Base-by-base conservation (phyloP, 352 stramenopile species). In the Phytophthora vignae region DNA sequence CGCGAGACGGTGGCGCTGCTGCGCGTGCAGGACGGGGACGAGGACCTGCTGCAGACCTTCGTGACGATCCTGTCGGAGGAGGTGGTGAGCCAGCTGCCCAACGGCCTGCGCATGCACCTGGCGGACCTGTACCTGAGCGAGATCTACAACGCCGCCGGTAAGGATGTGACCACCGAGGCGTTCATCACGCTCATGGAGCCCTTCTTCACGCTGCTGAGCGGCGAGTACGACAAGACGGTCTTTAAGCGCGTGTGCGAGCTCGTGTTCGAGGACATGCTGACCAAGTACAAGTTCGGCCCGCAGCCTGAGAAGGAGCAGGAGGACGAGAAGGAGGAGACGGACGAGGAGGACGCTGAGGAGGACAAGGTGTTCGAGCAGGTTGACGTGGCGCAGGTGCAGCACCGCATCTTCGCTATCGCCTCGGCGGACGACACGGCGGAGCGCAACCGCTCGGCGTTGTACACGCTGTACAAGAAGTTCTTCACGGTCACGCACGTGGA, bases 201-300 rank as follows among this genome's bases (percentile, higher is more conserved):
- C 2, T 96, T 96, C 60, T 92, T 94, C 67, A 89, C 86, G 55
- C 73, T 96, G 48, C 62, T 96, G 60, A 85, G 82, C 65, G 85
- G 74, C 33, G 86, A 96, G 60, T 91, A 93, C 73, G 87, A 96
- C 73, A 90, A 90, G 75, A 84, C 78, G 21, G 79, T 96, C 25
- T 90, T 91, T 73, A 94, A 94, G 74, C 89, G 89, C 64, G 82
- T 94, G 42, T 77, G 80, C 22, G 87, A 94, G 60, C 70, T 93
- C 50, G 82, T 96, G 57, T 94, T 96, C 59, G 61, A 81, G 36
- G 83, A 83, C 4, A 81, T 96, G 81, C 69, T 95, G 61, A 77
- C 55, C 27, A 76, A 83, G 46, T 96, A 83, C 67, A 84, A 89
- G 72, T 94, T 94, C 59, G 84, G 82, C n/a, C 36, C 64, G 29